These are phyloP conservation scores for Pulveroboletus frians DNA, from an alignment of 768 basidiomycete genomes.

Conservation along the genomic window DNA sequence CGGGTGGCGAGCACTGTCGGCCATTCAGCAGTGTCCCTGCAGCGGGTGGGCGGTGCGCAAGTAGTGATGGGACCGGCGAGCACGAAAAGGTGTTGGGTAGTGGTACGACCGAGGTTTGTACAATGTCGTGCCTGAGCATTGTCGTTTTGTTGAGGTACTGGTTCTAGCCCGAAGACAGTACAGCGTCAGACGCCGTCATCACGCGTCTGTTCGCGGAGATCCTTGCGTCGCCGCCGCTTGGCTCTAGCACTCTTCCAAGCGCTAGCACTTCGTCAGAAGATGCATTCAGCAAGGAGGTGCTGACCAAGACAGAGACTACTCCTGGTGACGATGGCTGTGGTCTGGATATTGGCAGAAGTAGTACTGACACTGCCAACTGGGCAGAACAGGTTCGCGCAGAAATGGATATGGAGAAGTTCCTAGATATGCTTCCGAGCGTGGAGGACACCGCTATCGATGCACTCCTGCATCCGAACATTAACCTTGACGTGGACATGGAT, in stretches of 20 bases:
- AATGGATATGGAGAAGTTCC: conserved; percentile 56
- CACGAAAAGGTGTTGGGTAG: conserved; percentile 10
- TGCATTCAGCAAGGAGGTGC: conserved; percentile 20
- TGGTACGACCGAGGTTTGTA: conserved; percentile 34
- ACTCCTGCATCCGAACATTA: conserved; percentile 15
- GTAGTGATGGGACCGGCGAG: conserved; percentile 26
- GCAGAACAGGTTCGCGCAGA: conserved; percentile 32
- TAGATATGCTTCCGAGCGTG: conserved; percentile 46
- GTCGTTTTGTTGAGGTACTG: conserved; percentile 17
- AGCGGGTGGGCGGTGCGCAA: conserved; percentile 71
- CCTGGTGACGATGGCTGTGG: conserved; percentile 10
- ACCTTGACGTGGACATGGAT: conserved; percentile 26
- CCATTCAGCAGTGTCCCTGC: conserved; percentile 71
- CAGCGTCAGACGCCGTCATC: conserved; percentile 37
- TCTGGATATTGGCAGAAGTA: conserved; percentile 17
- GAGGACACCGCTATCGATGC: conserved; percentile 27
- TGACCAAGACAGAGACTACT: conserved; percentile 15
- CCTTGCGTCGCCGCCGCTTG: conserved; percentile 32
- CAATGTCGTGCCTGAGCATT: conserved; percentile 12
- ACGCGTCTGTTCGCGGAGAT: conserved; percentile 33
- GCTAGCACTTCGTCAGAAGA: conserved; percentile 32
- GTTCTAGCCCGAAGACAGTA: conserved; percentile 45
- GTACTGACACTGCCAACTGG: conserved; percentile 24
- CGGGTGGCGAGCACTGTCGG: conserved; percentile 82
- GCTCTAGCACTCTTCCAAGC: conserved; percentile 30